Evolutionary conservation across 1,284 basidiomycete genomes (phyloP), one percentile per base, ranked within the genome.

Genomic region (Inonotus hispidus): DNA sequence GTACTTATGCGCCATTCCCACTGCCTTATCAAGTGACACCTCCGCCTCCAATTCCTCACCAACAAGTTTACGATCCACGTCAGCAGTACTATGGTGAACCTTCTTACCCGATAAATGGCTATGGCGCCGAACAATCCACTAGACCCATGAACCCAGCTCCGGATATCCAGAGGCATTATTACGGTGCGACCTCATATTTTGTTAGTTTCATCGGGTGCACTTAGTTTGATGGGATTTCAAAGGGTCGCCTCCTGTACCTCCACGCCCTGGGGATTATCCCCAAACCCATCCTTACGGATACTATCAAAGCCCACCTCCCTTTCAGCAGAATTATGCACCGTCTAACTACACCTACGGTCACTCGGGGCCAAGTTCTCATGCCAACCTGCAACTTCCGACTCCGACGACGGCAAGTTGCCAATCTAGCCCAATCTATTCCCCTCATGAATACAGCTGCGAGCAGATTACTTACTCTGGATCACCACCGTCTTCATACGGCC

Each of bases 1-100:
- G 83, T 53, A 81, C 80, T 50, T 86, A 82, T 66, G 83, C 82
- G 5, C 73, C 84, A 3, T 86, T 84, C 68, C 80, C 84, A 8
- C 35, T 64, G 37, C 63, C 63, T 32, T 64, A 64, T 43, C 54
- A 59, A 37, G 57, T 52, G 19, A 50, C 57, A 35, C 56, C 61
- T 27, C 59, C 59, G 32, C 16, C 54, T 45, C 13, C 27, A 52
- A n/a, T 23, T 14, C 11, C 52, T 32, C 61, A 58, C 37, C 56
- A 58, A 19, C 21, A 55, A 25, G 11, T 43, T 35, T 52, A 55
- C 39, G 45, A 29, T 32, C 41, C 56, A 38, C 37, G 47, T 32
- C 61, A 49, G 16, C 61, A 57, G 39, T 54, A 58, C 35, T 47
- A 35, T 46, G 56, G 47, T 13, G 55, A 43, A 27, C 41, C 25